Percentiles rank a stretch among this genome's conserved stretches.
Evolutionary conservation across 306 rosid species (phyloP).

Genomic region (Glycine latifolia): DNA sequence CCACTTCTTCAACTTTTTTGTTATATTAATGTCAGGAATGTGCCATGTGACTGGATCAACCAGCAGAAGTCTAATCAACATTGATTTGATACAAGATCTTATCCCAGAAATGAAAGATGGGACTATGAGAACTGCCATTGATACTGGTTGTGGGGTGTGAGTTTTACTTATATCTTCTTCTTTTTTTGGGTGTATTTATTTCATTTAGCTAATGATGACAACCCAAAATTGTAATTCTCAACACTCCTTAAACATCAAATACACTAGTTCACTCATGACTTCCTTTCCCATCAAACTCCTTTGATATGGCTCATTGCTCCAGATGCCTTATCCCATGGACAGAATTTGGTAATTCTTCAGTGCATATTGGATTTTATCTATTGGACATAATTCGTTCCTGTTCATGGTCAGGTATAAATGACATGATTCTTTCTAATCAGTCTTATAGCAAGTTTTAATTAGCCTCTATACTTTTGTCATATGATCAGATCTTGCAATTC

Average conservation of each 20-base stretch:
- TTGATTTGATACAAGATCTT: constrained; percentile 92
- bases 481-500: too few species aligned
- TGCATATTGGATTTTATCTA: background rate
- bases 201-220: background rate
- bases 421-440: constrained; percentile 7
- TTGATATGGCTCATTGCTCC: constrained; percentile 99
- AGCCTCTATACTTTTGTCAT: background rate
- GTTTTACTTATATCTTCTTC: constrained; percentile 29
- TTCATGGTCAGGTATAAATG: background rate
- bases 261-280: constrained; percentile 49
- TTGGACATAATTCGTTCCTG: too few species aligned
- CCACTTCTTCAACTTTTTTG: constrained; percentile 12
- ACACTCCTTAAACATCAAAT: too few species aligned
- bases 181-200: background rate
- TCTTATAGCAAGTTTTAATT: background rate
- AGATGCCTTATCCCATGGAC: constrained; percentile 99
- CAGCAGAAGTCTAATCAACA: constrained; percentile 93
- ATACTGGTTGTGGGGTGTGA: constrained; percentile 98
- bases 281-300: constrained; percentile 95
- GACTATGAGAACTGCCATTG: constrained; percentile 90
- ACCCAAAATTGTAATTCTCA: too few species aligned
- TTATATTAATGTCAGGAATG: constrained; percentile 71
- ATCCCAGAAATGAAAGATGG: constrained; percentile 97
- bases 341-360: constrained; percentile 72
- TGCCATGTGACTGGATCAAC: constrained; percentile 95